Percentiles rank a stretch among this genome's conserved stretches.
Evolutionary conservation across 2,329 filamentous ascomycete genomes (phyloP).

Genomic region (Exophiala phaeomuriformis): DNA sequence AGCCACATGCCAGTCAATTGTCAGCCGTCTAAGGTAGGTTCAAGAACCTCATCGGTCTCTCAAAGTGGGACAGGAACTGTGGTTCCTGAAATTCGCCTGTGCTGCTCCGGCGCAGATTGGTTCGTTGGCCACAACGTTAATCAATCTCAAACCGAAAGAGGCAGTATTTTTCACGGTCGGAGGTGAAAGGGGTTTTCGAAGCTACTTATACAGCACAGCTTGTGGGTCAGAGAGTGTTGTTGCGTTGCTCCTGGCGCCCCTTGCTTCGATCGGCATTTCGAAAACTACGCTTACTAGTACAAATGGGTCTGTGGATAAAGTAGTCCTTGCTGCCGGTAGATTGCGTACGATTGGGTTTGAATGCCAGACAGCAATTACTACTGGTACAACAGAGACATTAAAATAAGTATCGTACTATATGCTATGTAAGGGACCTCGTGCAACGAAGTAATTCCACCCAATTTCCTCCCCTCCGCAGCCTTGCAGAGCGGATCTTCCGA

Average conservation of each 20-base stretch:
- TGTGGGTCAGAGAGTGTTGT: too few species aligned
- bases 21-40: neutral
- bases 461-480: neutral
- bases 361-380: too few species aligned
- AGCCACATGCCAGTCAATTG: conserved; percentile 5
- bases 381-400: too few species aligned
- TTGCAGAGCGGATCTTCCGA: neutral
- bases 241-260: neutral
- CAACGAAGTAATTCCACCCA: too few species aligned
- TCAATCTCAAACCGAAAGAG: conserved; percentile 11
- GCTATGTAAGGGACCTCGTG: too few species aligned
- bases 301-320: too few species aligned
- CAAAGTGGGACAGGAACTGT: conserved; percentile 9
- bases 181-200: neutral
- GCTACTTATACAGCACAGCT: neutral
- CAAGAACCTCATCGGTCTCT: neutral
- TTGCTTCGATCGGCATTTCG: conserved; percentile 2
- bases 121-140: neutral
- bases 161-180: neutral
- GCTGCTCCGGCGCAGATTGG: conserved; percentile 12
- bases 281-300: too few species aligned
- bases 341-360: too few species aligned
- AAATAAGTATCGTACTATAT: too few species aligned
- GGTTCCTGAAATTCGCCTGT: conserved; percentile 19
- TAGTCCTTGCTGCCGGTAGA: too few species aligned